Base-by-base conservation (phyloP, 2,329 filamentous ascomycete genomes). In the Fusarium palustre region DNA sequence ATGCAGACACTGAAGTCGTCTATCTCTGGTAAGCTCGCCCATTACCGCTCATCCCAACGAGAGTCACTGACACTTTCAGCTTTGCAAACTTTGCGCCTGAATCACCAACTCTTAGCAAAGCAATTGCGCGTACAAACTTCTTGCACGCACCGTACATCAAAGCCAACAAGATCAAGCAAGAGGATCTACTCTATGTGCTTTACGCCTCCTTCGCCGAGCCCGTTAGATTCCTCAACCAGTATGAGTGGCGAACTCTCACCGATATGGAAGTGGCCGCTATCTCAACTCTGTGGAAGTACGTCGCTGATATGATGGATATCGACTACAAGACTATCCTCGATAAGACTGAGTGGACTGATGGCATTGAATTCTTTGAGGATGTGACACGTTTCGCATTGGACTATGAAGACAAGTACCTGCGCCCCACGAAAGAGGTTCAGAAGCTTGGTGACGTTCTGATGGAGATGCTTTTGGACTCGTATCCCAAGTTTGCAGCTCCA, bases 231-330 rank as follows among this genome's bases (percentile, higher is more conserved):
- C 85, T 91, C 33, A 76, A 83, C 7, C 80, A 80, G 8, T 92
- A 88, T 72, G 92, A 95, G 75, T 95, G 92, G 91, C 86, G 92
- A 3, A 39, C 80, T 7, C 76, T 92, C 24, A 90, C 85, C 18
- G 86, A 90, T 1, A 82, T 94, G 78, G 92, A 94, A 77, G 77
- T 82, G 12, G 91, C 90, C 65, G 91, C 90, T 1, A 78, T 90
- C 31, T 89, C 87, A 18, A 88, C 87, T 1, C 88, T 91, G 73
- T 94, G 91, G 91, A 92, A 91, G 77, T 83, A 84, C 54, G 79
- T 92, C 18, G 91, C 91, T 16, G 89, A 93, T 70, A 86, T 87
- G 54, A 91, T 94, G 87, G 85, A 83, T 0, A 91, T 94, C 64
- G 76, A 82, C 48, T 87, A 86, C 69, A 75, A 76, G 25, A 78